These are phyloP conservation scores for Lotus japonicus DNA, from an alignment of 306 rosid genomes.

Conservation along the genomic window DNA sequence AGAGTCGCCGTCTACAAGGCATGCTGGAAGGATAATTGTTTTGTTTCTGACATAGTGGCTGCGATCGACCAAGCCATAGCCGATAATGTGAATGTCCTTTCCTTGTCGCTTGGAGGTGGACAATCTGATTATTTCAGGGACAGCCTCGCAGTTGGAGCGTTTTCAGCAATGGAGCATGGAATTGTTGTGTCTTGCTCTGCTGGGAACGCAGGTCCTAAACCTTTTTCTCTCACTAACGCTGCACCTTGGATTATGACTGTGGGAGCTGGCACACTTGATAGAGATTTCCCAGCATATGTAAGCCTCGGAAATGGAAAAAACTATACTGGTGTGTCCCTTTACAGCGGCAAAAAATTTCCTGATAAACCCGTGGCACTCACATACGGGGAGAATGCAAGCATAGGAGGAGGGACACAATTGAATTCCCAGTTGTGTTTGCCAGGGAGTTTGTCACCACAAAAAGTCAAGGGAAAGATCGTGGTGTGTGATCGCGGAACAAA, in stretches of 20 bases:
- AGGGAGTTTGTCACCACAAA: constrained; percentile 42
- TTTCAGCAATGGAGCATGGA: constrained; percentile 77
- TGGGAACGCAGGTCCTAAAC: constrained; percentile 62
- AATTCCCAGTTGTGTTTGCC: constrained; percentile 31
- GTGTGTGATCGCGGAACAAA: constrained; percentile 58
- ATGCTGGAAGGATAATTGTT: constrained; percentile 56
- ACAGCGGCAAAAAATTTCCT: constrained; percentile 23
- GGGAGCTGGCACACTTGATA: constrained; percentile 89
- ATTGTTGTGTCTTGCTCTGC: constrained; percentile 63
- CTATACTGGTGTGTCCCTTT: constrained; percentile 58
- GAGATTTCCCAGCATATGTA: constrained; percentile 63
- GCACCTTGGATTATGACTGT: constrained; percentile 95
- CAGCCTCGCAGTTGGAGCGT: constrained; percentile 58
- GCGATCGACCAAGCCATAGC: constrained; percentile 69
- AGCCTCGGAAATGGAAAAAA: constrained; percentile 64
- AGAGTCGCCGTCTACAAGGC: constrained; percentile 71
- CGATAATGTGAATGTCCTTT: constrained; percentile 62
- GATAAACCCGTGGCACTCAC: constrained; percentile 28
- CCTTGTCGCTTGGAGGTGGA: constrained; percentile 55
- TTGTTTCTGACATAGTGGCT: constrained; percentile 51
- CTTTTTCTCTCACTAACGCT: constrained; percentile 34
- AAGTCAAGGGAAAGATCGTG: constrained; percentile 65
- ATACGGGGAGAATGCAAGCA: constrained; percentile 53
- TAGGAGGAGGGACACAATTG: neutral
- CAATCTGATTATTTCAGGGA: constrained; percentile 29